Evolutionary conservation across 1,284 basidiomycete genomes (phyloP), one percentile per base, ranked within the genome.

Genomic region (Marasmius tenuissimus): DNA sequence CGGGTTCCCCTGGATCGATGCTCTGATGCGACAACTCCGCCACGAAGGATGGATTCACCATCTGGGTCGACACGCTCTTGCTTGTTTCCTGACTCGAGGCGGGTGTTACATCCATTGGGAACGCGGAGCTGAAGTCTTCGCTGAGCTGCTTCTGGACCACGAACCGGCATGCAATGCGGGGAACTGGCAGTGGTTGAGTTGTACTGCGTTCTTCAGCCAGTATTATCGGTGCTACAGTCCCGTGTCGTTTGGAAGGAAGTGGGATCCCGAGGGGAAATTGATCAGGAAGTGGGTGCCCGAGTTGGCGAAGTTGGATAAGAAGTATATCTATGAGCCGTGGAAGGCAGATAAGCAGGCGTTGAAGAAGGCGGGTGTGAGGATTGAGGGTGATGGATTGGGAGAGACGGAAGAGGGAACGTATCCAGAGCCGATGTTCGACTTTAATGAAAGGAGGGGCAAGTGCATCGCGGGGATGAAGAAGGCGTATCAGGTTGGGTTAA

Each of bases 101-200:
- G 81, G 85, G 66, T 80, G 81, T 66, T 83, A 84, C 71, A 79
- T 84, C 64, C 78, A 77, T 8, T 85, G 81, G 82, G 84, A 85
- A 66, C 70, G 79, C 56, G 82, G 83, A 34, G 79, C 78, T 61
- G 81, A 83, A 63, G 78, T 82, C 35, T 81, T 83, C 72, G 81
- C 83, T 65, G 57, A 67, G 48, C 61, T 58, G 48, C 56, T 69
- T 35, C 54, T 71, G 54, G 62, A 67, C 62, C 64, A 64, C 67
- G 66, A 67, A 61, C 67, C 67, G 48, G 65, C 67, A 58, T 65
- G 59, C 57, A 69, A 66, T 61, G 55, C 64, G 63, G 71, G 73
- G 64, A 71, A 74, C 67, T 73, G 70, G 65, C 64, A 63, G 67
- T 66, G 63, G 45, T 47, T 67, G 66, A 70, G 67, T 68, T 62